Evolutionary conservation across 2,329 filamentous ascomycete genomes (phyloP).

Genomic region (Pseudocercospora macadamiae): DNA sequence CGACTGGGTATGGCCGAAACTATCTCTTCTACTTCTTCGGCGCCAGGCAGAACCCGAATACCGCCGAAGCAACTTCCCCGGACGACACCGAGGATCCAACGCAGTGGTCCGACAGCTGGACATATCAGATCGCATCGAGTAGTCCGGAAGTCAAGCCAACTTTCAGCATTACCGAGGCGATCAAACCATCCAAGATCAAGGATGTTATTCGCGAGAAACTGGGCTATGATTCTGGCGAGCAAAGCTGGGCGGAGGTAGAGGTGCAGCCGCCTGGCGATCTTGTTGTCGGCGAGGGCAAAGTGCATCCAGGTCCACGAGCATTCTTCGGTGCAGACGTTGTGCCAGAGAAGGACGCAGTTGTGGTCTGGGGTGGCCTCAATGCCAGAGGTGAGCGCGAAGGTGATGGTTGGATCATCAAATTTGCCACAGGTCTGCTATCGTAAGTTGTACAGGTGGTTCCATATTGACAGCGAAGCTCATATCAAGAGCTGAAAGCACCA

Average conservation of each 20-base stretch:
- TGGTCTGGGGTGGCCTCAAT: constrained; percentile 49
- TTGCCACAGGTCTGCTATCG: constrained; percentile 7
- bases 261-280: constrained; percentile 41
- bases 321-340: constrained; percentile 46
- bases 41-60: constrained; percentile 23
- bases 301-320: constrained; percentile 49
- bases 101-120: constrained; percentile 49
- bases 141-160: constrained; percentile 33
- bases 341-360: constrained; percentile 42
- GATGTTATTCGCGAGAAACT: constrained; percentile 46
- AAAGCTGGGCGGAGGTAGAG: constrained; percentile 48
- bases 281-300: constrained; percentile 43
- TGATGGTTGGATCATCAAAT: constrained; percentile 49
- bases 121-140: constrained; percentile 47
- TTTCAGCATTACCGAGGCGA: constrained; percentile 31
- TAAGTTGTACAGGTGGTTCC: not conserved
- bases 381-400: constrained; percentile 48
- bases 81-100: constrained; percentile 26
- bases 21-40: constrained; percentile 51
- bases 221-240: constrained; percentile 45
- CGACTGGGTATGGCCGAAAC: constrained; percentile 49
- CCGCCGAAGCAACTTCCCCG: constrained; percentile 24
- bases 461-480: constrained; percentile 7
- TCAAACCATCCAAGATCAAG: constrained; percentile 50
- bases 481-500: not conserved